Evolutionary conservation across 1,284 basidiomycete genomes (phyloP).

Genomic region (Leccinum solheimii): DNA sequence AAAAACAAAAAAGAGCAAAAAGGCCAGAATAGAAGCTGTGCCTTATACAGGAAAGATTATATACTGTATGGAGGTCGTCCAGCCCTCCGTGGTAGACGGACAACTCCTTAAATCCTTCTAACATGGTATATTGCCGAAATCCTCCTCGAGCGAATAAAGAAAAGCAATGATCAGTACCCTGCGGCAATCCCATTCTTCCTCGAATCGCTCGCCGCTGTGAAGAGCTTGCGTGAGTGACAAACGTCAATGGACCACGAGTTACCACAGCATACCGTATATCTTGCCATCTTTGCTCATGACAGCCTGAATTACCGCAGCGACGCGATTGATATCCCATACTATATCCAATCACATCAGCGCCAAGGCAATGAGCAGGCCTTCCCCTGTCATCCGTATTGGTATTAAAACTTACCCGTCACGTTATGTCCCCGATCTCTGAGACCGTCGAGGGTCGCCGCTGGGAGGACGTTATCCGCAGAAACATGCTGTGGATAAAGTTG

Average conservation of each 20-base stretch:
- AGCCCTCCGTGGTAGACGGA: neutral
- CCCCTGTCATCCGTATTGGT: neutral
- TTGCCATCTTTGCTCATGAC: slow-evolving; percentile 56
- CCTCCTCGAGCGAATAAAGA: neutral
- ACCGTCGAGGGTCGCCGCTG: slow-evolving; percentile 45
- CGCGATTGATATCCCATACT: slow-evolving; percentile 54
- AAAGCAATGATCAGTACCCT: slow-evolving; percentile 54
- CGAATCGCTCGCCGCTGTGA: slow-evolving; percentile 76
- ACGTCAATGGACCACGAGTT: neutral
- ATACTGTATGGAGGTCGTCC: neutral
- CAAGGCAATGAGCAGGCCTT: neutral
- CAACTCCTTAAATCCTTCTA: neutral
- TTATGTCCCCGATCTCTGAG: slow-evolving; percentile 71
- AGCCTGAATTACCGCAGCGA: slow-evolving; percentile 73
- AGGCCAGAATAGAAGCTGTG: neutral
- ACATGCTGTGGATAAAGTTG: slow-evolving; percentile 77
- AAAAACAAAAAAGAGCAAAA: neutral
- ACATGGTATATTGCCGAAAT: neutral
- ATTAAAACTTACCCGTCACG: slow-evolving; percentile 50
- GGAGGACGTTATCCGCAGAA: slow-evolving; percentile 64
- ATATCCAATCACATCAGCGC: slow-evolving; percentile 8
- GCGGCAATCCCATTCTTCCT: slow-evolving; percentile 83
- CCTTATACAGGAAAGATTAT: neutral
- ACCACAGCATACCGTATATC: slow-evolving; percentile 37
- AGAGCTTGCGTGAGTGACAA: slow-evolving; percentile 8